Evolutionary conservation across 805 yeast species (phyloP).

Genomic region (Cyberlindnera suaveolens): DNA sequence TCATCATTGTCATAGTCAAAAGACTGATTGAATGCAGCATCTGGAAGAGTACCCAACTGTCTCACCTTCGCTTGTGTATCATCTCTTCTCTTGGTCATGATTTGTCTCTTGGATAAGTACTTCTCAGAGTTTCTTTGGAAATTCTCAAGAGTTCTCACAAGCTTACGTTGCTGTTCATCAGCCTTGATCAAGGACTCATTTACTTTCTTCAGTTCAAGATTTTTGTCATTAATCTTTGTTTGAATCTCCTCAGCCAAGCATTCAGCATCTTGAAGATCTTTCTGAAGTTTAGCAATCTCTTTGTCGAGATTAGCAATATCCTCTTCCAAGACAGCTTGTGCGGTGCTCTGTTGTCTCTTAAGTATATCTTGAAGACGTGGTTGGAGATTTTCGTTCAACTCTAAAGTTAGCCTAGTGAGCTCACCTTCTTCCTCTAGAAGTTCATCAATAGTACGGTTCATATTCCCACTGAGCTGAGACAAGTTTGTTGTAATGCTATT

Average conservation of each 20-base stretch:
- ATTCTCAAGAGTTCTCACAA: conserved; percentile 51
- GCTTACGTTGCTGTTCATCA: conserved; percentile 49
- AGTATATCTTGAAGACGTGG: conserved; percentile 43
- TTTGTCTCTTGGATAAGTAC: conserved; percentile 52
- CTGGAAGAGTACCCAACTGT: conserved; percentile 86
- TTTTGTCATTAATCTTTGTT: conserved; percentile 12
- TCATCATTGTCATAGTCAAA: conserved; percentile 35
- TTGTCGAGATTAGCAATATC: conserved; percentile 14
- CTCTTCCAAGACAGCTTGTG: conserved; percentile 11
- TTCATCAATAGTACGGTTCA: conserved; percentile 34
- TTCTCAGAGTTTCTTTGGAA: conserved; percentile 62
- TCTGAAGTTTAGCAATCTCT: conserved; percentile 23
- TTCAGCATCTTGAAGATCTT: conserved; percentile 25
- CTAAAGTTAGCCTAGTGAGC: conserved; percentile 44
- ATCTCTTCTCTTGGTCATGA: conserved; percentile 55
- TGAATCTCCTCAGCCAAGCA: conserved; percentile 24
- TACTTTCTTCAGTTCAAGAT: conserved; percentile 24
- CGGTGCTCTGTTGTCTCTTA: conserved; percentile 19
- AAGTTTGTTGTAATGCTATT: conserved; percentile 30
- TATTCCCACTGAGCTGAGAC: conserved; percentile 31
- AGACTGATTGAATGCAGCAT: conserved; percentile 55
- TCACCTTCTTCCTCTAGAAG: conserved; percentile 42
- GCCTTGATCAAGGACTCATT: conserved; percentile 40
- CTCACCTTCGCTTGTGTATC: conserved; percentile 68
- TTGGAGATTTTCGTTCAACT: conserved; percentile 48